Evolutionary conservation across 2,329 filamentous ascomycete genomes (phyloP).

Genomic region (Graphilbum ipis-grandicollis): DNA sequence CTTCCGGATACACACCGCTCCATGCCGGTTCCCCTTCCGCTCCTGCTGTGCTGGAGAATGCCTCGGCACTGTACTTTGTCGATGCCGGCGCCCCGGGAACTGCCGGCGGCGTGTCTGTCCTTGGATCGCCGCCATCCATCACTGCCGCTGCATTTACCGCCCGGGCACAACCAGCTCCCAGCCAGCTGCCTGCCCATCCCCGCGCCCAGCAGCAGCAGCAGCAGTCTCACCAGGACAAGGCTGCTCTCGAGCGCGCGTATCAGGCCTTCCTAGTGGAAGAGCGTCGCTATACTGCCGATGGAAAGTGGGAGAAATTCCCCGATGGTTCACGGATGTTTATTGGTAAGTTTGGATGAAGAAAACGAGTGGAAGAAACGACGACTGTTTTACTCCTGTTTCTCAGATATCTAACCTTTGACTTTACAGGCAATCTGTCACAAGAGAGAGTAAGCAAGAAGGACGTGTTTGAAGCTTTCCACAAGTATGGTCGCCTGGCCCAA

Average conservation of each 20-base stretch:
- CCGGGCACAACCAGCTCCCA: not conserved
- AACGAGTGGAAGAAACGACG: too few species aligned
- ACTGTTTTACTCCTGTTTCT: too few species aligned
- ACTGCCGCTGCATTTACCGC: not conserved
- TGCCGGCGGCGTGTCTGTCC: not conserved
- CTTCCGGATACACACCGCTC: conserved; percentile 2
- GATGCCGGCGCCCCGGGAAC: conserved; percentile 5
- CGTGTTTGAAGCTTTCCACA: conserved; percentile 79
- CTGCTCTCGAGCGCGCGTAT: conserved; percentile 36
- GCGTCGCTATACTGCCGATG: conserved; percentile 57
- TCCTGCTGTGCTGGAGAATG: conserved; percentile 3
- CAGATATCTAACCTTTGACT: conserved; percentile 9
- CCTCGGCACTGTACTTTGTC: not conserved
- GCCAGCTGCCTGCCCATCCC: not conserved
- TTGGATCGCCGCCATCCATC: conserved; percentile 1
- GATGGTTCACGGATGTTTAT: conserved; percentile 65
- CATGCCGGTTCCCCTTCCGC: conserved; percentile 3
- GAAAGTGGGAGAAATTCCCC: conserved; percentile 68
- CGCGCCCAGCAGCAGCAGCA: conserved; percentile 3
- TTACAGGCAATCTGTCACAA: conserved; percentile 75
- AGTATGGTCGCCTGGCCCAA: conserved; percentile 74
- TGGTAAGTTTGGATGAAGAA: conserved; percentile 45
- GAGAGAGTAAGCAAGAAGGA: conserved; percentile 89
- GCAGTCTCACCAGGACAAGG: conserved; percentile 3
- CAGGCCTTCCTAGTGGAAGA: conserved; percentile 59